These are phyloP conservation scores for Berberis thunbergii DNA, from an alignment of 164 flowering plant species.

Conservation along the genomic window DNA sequence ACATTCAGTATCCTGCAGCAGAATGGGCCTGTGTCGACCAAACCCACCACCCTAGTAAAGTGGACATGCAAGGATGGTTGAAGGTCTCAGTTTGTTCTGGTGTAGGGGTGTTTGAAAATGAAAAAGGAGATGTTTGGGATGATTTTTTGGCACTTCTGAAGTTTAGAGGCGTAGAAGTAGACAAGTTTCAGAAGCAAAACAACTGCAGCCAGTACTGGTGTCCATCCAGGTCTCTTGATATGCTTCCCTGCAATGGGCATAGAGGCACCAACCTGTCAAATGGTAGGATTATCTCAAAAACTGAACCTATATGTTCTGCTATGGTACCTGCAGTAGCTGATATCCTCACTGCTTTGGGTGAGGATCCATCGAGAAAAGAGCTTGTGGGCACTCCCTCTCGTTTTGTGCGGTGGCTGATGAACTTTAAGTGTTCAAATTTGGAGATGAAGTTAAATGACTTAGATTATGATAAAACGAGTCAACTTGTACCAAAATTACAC, in stretches of 20 bases:
- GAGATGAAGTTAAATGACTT: constrained; percentile 55
- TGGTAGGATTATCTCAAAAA: constrained; percentile 17
- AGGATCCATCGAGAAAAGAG: constrained; percentile 73
- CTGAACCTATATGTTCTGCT: constrained; percentile 22
- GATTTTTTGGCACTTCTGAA: constrained; percentile 65
- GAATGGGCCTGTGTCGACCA: constrained; percentile 29
- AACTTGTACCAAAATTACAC: constrained; percentile 9
- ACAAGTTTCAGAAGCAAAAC: constrained; percentile 12
- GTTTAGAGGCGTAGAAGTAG: constrained; percentile 42
- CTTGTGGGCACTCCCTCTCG: constrained; percentile 67
- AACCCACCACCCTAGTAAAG: constrained; percentile 16
- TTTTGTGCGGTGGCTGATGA: constrained; percentile 81
- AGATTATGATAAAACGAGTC: constrained; percentile 12
- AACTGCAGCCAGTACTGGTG: constrained; percentile 49
- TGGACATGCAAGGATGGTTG: constrained; percentile 38
- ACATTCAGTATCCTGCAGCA: constrained; percentile 55
- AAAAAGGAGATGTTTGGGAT: constrained; percentile 47
- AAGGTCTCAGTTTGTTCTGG: constrained; percentile 47
- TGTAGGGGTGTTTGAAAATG: constrained; percentile 65
- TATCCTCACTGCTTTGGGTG: constrained; percentile 65
- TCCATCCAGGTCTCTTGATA: constrained; percentile 32
- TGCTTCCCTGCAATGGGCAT: constrained; percentile 20
- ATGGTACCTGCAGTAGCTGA: constrained; percentile 61
- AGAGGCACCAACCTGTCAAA: constrained; percentile 9
- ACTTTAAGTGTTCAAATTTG: constrained; percentile 43